phyloP scores from a whole-genome alignment of 805 yeast species.

The Barnettozyma pratensis region DNA sequence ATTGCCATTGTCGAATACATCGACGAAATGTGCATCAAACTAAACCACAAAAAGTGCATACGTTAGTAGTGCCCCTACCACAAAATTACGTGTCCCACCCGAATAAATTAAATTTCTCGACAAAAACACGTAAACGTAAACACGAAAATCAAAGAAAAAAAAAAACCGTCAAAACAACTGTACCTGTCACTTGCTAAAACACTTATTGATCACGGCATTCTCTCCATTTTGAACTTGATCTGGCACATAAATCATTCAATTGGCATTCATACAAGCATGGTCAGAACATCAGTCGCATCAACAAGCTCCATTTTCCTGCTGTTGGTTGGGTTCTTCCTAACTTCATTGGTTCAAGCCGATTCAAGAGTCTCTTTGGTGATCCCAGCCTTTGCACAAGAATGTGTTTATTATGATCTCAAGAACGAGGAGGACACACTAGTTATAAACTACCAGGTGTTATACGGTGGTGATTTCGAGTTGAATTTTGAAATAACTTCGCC shows the following conservation, averaged over 20 bases:
- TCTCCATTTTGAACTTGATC: not conserved
- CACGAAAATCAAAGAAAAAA: not conserved
- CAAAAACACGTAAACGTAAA: not conserved
- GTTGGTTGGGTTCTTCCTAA: not conserved
- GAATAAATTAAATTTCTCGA: not conserved
- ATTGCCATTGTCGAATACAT: constrained; percentile 2
- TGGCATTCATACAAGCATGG: not conserved
- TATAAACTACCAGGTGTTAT: constrained; percentile 43
- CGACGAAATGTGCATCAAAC: not conserved
- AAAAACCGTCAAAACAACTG: not conserved
- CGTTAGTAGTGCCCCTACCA: not conserved
- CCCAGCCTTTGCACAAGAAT: constrained; percentile 38
- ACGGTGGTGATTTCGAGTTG: constrained; percentile 65
- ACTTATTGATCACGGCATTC: not conserved
- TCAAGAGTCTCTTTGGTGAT: constrained; percentile 21
- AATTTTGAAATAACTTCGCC: constrained; percentile 59
- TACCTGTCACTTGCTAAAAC: not conserved
- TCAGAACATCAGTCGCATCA: not conserved
- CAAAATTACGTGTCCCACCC: not conserved
- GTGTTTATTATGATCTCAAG: constrained; percentile 33
- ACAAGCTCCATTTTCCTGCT: not conserved
- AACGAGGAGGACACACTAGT: constrained; percentile 35
- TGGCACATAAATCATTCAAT: not conserved
- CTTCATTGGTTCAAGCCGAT: constrained; percentile 11
- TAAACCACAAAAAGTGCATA: not conserved